Percentiles rank a stretch among this genome's conserved stretches.
phyloP scores from a whole-genome alignment of 1,284 basidiomycete species.

The Volvariella volvacea region DNA sequence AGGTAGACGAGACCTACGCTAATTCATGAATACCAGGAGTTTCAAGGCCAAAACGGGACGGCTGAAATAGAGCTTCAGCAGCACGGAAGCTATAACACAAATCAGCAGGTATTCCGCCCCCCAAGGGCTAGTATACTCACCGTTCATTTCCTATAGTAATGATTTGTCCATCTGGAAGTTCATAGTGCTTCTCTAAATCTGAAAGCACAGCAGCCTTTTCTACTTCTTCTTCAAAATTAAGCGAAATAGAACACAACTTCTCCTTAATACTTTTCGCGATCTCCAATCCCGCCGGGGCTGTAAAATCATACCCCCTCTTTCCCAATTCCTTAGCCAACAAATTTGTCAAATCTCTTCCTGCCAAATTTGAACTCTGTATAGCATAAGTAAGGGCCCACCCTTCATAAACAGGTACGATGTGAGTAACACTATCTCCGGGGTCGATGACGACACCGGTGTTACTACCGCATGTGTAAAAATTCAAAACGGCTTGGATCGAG shows the following conservation, averaged over 20 bases:
- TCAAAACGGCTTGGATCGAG: slow-evolving; percentile 97
- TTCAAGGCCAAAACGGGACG: slow-evolving; percentile 77
- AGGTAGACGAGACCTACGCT: slow-evolving; percentile 24
- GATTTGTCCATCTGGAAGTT: too few species aligned
- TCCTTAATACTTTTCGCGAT: slow-evolving; percentile 99
- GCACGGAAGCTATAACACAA: slow-evolving; percentile 75
- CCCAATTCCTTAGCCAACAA: slow-evolving; percentile 98
- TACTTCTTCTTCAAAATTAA: too few species aligned
- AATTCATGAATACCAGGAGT: slow-evolving; percentile 79
- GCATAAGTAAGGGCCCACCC: slow-evolving; percentile 94
- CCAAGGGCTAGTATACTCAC: too few species aligned
- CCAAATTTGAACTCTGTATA: slow-evolving; percentile 91
- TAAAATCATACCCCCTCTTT: slow-evolving; percentile 99
- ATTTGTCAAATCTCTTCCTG: slow-evolving; percentile 95
- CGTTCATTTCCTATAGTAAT: too few species aligned
- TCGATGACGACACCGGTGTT: slow-evolving; percentile 98
- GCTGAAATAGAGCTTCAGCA: slow-evolving; percentile 81
- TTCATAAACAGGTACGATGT: slow-evolving; percentile 98
- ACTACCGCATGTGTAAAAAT: slow-evolving; percentile 92
- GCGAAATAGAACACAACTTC: slow-evolving; percentile 95
- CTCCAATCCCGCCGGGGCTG: slow-evolving; percentile 97
- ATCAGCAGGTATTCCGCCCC: too few species aligned
- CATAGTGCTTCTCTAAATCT: too few species aligned
- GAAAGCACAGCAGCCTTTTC: too few species aligned
- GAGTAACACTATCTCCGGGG: slow-evolving; percentile 98